Evolutionary conservation across 2,329 filamentous ascomycete genomes (phyloP).

Genomic region (Dactylellina leptospora): DNA sequence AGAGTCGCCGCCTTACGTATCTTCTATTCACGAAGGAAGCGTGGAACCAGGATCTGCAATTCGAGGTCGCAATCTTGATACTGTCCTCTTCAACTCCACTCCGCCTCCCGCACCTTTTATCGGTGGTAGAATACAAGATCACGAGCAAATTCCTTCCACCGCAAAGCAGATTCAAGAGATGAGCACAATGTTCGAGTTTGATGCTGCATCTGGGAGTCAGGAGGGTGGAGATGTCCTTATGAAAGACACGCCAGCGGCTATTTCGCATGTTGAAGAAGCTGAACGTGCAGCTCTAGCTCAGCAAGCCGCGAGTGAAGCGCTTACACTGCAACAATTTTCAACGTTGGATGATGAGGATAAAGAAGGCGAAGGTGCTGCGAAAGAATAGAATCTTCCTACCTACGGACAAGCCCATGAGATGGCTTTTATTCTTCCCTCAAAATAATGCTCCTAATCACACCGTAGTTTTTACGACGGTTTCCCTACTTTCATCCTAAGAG

Average conservation of each 20-base stretch:
- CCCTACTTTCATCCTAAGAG: slow-evolving; percentile 12
- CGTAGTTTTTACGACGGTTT: slow-evolving; percentile 27
- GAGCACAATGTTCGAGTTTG: slow-evolving; percentile 50
- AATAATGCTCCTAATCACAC: too few species aligned
- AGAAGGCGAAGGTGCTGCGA: slow-evolving; percentile 21
- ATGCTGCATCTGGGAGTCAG: slow-evolving; percentile 42
- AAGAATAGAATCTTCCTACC: slow-evolving; percentile 9
- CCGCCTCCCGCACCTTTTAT: slow-evolving; percentile 36
- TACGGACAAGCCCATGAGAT: too few species aligned
- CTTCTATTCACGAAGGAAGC: slow-evolving; percentile 18
- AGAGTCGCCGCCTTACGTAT: slow-evolving; percentile 28
- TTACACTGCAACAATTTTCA: slow-evolving; percentile 47
- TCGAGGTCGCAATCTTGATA: slow-evolving; percentile 30
- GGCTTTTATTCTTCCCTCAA: too few species aligned
- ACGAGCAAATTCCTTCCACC: slow-evolving; percentile 35
- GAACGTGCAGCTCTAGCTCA: slow-evolving; percentile 34
- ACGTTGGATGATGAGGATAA: slow-evolving; percentile 42
- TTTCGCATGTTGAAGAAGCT: slow-evolving; percentile 31
- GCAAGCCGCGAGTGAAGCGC: slow-evolving; percentile 44
- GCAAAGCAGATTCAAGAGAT: slow-evolving; percentile 47
- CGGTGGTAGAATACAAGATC: slow-evolving; percentile 18
- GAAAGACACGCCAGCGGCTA: slow-evolving; percentile 43
- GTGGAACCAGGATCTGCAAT: slow-evolving; percentile 25
- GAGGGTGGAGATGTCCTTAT: slow-evolving; percentile 38
- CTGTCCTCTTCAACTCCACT: slow-evolving; percentile 34